These are phyloP conservation scores for Penstemon barbatus DNA, from an alignment of 257 asterid species.

Conservation along the genomic window DNA sequence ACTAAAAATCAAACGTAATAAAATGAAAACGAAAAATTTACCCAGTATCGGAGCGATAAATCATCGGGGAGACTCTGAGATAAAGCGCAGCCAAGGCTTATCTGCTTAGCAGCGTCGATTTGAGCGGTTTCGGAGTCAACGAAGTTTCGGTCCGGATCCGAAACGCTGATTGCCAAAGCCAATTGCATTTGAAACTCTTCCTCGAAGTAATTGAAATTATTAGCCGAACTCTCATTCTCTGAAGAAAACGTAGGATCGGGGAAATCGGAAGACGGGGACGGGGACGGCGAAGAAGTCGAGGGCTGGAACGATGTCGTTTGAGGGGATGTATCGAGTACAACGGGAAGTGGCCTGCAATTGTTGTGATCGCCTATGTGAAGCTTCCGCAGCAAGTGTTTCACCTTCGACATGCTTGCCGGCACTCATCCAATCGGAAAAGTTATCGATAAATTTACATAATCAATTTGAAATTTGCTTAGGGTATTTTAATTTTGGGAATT, in stretches of 20 bases:
- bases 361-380: slow-evolving; percentile 84
- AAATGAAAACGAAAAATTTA: slow-evolving; percentile 24
- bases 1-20: not conserved
- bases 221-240: slow-evolving; percentile 34
- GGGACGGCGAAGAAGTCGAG: slow-evolving; percentile 35
- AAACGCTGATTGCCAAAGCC: slow-evolving; percentile 97
- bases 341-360: slow-evolving; percentile 35
- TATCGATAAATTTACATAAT: not conserved
- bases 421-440: slow-evolving; percentile 55
- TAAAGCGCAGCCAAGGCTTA: slow-evolving; percentile 83
- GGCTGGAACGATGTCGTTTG: slow-evolving; percentile 36
- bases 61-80: slow-evolving; percentile 65
- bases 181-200: slow-evolving; percentile 98
- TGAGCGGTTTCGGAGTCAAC: slow-evolving; percentile 90
- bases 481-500: slow-evolving; percentile 23
- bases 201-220: slow-evolving; percentile 68
- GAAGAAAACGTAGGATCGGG: slow-evolving; percentile 31
- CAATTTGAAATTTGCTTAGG: slow-evolving; percentile 23
- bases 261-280: slow-evolving; percentile 38
- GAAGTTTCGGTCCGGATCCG: slow-evolving; percentile 59
- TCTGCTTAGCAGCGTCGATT: slow-evolving; percentile 84
- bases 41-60: slow-evolving; percentile 85
- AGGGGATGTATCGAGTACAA: slow-evolving; percentile 40
- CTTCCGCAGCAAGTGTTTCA: slow-evolving; percentile 92
- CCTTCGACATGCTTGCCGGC: slow-evolving; percentile 69